These are phyloP conservation scores for Anthracocystis walkeri DNA, from an alignment of 1,284 basidiomycete genomes.

Conservation along the genomic window DNA sequence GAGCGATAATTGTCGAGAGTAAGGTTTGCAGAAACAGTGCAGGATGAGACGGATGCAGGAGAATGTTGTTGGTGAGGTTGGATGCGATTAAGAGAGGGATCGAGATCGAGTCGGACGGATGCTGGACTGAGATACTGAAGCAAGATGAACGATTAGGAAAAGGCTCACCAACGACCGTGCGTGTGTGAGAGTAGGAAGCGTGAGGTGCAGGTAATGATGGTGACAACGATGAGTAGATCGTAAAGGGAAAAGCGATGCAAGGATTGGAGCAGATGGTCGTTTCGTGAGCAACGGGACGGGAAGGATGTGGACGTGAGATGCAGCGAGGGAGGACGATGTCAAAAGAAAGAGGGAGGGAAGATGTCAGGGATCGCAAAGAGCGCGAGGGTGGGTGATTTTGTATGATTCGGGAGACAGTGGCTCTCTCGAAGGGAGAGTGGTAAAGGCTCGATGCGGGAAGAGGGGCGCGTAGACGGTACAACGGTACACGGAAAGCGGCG, in stretches of 20 bases:
- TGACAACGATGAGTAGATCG: not conserved
- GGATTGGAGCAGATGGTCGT: not conserved
- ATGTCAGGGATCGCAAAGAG: not conserved
- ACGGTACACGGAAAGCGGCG: not conserved
- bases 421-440: not conserved
- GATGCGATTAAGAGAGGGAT: conserved; percentile 14
- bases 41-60: not conserved
- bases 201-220: conserved; percentile 5
- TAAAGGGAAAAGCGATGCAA: conserved; percentile 6
- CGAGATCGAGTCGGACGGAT: conserved; percentile 2
- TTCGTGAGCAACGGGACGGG: not conserved
- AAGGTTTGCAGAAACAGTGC: not conserved
- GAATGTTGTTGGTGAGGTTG: conserved; percentile 7
- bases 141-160: not conserved
- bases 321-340: not conserved
- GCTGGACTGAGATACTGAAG: conserved; percentile 7
- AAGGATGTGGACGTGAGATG: not conserved
- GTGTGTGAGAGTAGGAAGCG: not conserved
- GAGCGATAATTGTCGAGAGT: not conserved
- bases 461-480: not conserved
- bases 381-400: conserved; percentile 24
- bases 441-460: not conserved
- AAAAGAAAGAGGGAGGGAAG: not conserved
- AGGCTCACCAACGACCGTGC: conserved; percentile 7
- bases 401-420: conserved; percentile 11